Evolutionary conservation across 148 eudicot species (phyloP).

Genomic region (Pouteria glomerata): DNA sequence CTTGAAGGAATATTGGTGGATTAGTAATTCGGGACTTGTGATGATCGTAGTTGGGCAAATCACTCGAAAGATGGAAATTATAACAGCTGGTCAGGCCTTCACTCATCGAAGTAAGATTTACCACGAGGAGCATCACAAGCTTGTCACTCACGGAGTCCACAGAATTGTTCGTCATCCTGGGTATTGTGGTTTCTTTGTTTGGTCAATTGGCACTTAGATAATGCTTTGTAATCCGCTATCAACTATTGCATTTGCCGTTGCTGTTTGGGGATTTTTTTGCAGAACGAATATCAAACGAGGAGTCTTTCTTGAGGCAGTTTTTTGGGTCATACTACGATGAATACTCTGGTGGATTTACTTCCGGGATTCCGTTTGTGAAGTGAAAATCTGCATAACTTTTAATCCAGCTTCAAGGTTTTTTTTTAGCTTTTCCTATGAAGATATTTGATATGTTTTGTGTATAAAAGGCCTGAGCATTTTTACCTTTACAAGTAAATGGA

Average conservation of each 20-base stretch:
- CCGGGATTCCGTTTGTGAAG: constrained; percentile 85
- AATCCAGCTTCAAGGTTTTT: no score
- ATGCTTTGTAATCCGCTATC: constrained; percentile 83
- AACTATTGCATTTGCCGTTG: constrained; percentile 52
- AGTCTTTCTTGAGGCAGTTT: constrained; percentile 71
- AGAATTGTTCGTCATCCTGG: constrained; percentile 74
- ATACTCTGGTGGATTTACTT: constrained; percentile 55
- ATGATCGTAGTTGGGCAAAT: constrained; percentile 64
- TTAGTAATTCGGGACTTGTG: constrained; percentile 66
- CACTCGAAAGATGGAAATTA: constrained; percentile 58
- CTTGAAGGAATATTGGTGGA: constrained; percentile 64
- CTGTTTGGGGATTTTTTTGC: constrained; percentile 78
- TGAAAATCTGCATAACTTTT: no score
- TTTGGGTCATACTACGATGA: constrained; percentile 65
- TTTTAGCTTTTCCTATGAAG: no score
- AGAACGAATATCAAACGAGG: constrained; percentile 76
- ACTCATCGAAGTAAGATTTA: constrained; percentile 67
- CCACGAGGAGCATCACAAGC: constrained; percentile 67
- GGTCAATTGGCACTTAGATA: constrained; percentile 88
- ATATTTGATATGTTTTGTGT: no score
- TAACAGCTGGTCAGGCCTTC: constrained; percentile 81
- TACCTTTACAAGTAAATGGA: no score
- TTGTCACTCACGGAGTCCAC: constrained; percentile 71
- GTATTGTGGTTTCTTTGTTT: constrained; percentile 73
- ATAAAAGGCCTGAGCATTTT: no score